Base-by-base conservation (phyloP, 106 monocot genomes). In the Alisma plantagoaquatica region DNA sequence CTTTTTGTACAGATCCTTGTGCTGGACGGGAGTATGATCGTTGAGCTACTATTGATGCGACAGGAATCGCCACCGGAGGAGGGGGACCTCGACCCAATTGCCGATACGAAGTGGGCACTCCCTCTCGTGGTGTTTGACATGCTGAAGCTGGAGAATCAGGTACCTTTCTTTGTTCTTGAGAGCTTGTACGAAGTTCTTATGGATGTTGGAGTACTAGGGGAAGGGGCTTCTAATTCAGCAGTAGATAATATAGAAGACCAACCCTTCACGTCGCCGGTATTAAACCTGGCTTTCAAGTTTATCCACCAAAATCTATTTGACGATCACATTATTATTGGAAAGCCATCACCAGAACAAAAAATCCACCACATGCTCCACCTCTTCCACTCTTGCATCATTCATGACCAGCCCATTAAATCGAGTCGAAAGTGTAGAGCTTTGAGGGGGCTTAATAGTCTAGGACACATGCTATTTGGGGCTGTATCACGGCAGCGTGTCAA, bases 111-210 rank as follows among this genome's bases (percentile, higher is more conserved):
- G 32, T 46, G 45, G 21, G 22, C 20, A 0, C 33, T 46, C 23
- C 11, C 18, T 41, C 21, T 27, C 3, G 15, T 49, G 18, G 12
- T 27, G 35, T 56, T 41, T 30, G 70, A 71, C 42, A 22, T 71
- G 27, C 28, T 71, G 4, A 48, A 38, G 28, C 70, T 71, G 8
- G 70, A 71, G 56, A 70, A 61, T 23, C 69, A 70, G 26, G 46
- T 61, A 3, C 69, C 69, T 6, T 70, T 70, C 54, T 61, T 71
- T 23, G 41, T 71, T 4, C 19, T 71, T 7, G 23, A 41, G 10
- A 49, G 25, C n/a, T 49, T 70, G 1, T 63, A 49, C 42, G 49
- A 63, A 10, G 3, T 49, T 9, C 56, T 56, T 3, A 56, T 23
- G 25, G n/a, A n/a, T n/a, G n/a, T n/a, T n/a, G n/a, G n/a, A n/a